Evolutionary conservation across 2,329 filamentous ascomycete species (phyloP), one percentile per base, ranked within the genome.

Genomic region (Talaromyces sp.): DNA sequence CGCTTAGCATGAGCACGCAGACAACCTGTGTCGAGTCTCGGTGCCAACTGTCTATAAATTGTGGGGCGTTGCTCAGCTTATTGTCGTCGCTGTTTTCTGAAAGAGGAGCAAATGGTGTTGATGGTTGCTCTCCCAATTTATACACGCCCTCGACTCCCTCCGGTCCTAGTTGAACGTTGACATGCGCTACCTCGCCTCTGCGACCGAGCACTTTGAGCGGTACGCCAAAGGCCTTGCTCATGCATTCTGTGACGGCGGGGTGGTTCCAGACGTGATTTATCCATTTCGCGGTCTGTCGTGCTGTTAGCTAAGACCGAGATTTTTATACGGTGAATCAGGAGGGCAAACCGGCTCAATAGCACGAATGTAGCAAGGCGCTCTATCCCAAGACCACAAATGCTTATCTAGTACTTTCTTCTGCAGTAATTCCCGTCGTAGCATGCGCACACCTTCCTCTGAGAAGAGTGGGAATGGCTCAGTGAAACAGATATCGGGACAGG

Each of bases 1-100:
- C 68, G 31, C 67, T 69, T 8, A 73, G 61, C 71, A 73, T 73
- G n/a, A 68, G 48, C n/a, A 73, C 69, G 42, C 69, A 71, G n/a
- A 73, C 71, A 54, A 40, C 11, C 37, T 33, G 56, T 14, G 25
- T 42, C 8, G 54, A 42, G 37, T 57, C 54, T n/a, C 23, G 35
- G 23, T 57, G 54, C 54, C 54, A 57, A 35, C 54, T 56, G 9
- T 57, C 54, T 57, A 56, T 42, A 14, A 57, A 57, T 8, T 31
- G 54, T 7, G 25, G 2, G 18, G 21, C 5, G 1, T n/a, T 16
- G 18, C 16, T 4, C 25, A 33, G 44, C 12, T 12, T 23, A 31
- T 25, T 44, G n/a, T 44, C 11, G 25, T 21, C 18, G 16, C 28
- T 42, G 23, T 40, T 21, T 25, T 57, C 8, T 3, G 2, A 4